Evolutionary conservation across 2,329 filamentous ascomycete species (phyloP), one percentile per base, ranked within the genome.

Genomic region (Sarocladiaceae sp.): DNA sequence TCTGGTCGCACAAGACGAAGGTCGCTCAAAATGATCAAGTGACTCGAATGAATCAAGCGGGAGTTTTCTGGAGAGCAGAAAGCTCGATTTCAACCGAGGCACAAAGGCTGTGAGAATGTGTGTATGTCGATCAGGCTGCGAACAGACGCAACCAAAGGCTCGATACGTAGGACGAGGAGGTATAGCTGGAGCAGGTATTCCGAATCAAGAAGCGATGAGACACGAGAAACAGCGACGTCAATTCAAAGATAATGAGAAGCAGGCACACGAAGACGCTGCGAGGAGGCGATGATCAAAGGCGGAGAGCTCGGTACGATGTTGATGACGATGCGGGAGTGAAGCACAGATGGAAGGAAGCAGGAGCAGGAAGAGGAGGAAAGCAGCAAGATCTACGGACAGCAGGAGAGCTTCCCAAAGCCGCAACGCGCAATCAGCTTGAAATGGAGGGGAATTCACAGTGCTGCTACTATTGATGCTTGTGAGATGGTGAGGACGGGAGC

Each of bases 281-380:
- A 17, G 13, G 22, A 48, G 13, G 44, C 40, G 40, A 44, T 44
- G 40, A 44, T 44, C 49, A 40, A 42, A 23, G 36, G 46, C 26
- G 3, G 26, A 25, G 20, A 40, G n/a, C 25, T 22, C 22, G 12
- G 3, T 17, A 36, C 13, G 50, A 42, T 6, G 26, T 17, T 44
- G 5, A 13, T 31, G 36, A 33, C 46, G 49, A 26, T 37, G 49
- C 20, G 36, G 36, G 28, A 28, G 33, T n/a, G 47, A 35, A 15
- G 47, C n/a, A n/a, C n/a, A n/a, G 47, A 36, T 11, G 17, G 47
- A 29, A 11, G 31, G 49, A 50, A 35, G 20, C 31, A 37, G 15
- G 26, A 39, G 29, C 12, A 51, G 22, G 35, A 28, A 18, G 35
- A 25, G 18, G 35, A 17, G n/a, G 48, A 50, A 26, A 44, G 40